Base-by-base conservation (phyloP, 306 rosid species). In the Neltuma alba region DNA sequence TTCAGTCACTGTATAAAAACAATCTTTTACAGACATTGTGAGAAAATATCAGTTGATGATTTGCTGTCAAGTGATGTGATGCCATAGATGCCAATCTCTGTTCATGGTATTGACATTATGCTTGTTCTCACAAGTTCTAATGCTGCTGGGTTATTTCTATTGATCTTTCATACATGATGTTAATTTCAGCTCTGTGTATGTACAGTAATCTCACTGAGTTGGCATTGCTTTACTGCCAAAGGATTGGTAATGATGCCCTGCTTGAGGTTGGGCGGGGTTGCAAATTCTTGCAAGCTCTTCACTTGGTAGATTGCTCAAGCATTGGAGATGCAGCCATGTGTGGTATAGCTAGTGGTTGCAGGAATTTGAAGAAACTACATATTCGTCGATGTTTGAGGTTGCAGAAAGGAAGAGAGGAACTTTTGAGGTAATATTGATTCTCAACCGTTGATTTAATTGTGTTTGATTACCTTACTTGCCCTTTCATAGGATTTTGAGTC, bases 361-460 rank as follows among this genome's bases (percentile, higher is more conserved):
- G 67, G 74, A 95, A 85, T 75, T 84, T 95, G 87, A 93, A 93
- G 94, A 95, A 91, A 79, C 94, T 95, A 80, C 94, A 91, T 67
- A 90, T 93, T 85, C 96, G 91, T 25, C 93, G 97, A 70, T 95
- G 99, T 86, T 90, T 83, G 98, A 95, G 98, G 97, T 93, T 77
- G 25, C 27, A 2, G 27, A 40, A 27, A 67, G 20, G 7, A 54
- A 63, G 38, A 28, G 28, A 21, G 50, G 75, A 52, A 40, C 5
- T 79, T n/a, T n/a, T n/a, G n/a, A n/a, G n/a, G n/a, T n/a, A n/a
- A n/a, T n/a, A n/a, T n/a, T n/a, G n/a, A n/a, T n/a, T n/a, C n/a
- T n/a, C n/a, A n/a, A n/a, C n/a, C n/a, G n/a, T n/a, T n/a, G n/a
- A n/a, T n/a, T n/a, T n/a, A n/a, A n/a, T n/a, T n/a, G n/a, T n/a